Conservation (phyloP, 805 yeast genomes). For the Dipodascus geniculatus region DNA sequence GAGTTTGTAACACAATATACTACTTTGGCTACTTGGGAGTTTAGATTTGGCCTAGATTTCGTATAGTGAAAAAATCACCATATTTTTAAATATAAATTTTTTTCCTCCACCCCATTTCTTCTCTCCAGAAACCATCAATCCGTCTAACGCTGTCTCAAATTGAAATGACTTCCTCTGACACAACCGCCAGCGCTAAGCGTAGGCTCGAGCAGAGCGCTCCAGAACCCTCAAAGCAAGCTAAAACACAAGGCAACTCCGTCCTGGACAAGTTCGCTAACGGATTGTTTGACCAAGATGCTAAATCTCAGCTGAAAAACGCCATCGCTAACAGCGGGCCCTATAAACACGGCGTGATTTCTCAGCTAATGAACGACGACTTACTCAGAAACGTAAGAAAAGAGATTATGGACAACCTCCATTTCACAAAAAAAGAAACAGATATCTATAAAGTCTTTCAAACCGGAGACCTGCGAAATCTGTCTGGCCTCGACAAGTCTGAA, state of each 20-base stretch:
- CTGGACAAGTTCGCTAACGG: constrained; percentile 8
- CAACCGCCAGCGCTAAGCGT: background rate
- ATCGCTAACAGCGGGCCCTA: constrained; percentile 62
- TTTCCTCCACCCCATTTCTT: background rate
- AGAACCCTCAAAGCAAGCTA: background rate
- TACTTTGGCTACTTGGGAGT: no score
- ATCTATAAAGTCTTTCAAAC: constrained; percentile 81
- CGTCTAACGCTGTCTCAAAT: no score
- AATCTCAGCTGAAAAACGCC: constrained; percentile 7
- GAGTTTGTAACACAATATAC: no score
- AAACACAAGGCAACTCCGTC: constrained; percentile 5
- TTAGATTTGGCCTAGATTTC: no score
- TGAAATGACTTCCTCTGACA: background rate
- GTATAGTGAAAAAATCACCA: constrained; percentile 1
- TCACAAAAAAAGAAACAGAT: constrained; percentile 93
- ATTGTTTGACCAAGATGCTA: constrained; percentile 8
- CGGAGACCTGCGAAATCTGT: constrained; percentile 83
- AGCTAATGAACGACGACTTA: constrained; percentile 64
- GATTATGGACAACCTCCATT: constrained; percentile 70
- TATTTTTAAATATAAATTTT: background rate
- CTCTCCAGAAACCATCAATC: no score
- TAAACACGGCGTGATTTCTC: constrained; percentile 75
- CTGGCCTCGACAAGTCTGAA: constrained; percentile 73
- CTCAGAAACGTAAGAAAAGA: constrained; percentile 74
- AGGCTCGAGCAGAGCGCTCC: background rate